Conservation (phyloP, 2,329 filamentous ascomycete species). For the Xylaria sp. region DNA sequence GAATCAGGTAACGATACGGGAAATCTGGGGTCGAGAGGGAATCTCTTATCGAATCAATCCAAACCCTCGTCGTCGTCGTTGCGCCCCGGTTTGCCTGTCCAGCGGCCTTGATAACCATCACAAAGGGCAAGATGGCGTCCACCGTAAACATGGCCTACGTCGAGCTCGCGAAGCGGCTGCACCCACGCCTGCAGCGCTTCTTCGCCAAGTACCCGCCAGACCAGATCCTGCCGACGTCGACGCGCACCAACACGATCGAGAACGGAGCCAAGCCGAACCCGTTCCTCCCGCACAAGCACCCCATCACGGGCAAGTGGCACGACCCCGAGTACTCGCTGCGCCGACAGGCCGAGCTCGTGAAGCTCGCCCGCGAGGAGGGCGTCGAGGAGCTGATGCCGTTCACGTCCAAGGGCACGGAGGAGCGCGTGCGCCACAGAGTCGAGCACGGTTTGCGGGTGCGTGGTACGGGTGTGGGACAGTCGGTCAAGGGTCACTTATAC, state of each 20-base stretch:
- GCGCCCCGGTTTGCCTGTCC: neutral
- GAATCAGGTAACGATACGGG: neutral
- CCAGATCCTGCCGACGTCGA: constrained; percentile 46
- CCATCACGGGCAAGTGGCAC: constrained; percentile 74
- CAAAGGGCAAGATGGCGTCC: constrained; percentile 16
- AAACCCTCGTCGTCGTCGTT: no score
- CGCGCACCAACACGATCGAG: constrained; percentile 32
- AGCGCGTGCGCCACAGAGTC: constrained; percentile 63
- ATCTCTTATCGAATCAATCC: neutral
- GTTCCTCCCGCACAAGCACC: constrained; percentile 75
- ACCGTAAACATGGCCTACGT: constrained; percentile 35
- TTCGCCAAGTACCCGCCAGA: constrained; percentile 82
- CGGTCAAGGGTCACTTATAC: constrained; percentile 91
- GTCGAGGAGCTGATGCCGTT: constrained; percentile 76
- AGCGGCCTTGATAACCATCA: neutral
- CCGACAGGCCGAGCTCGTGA: constrained; percentile 84
- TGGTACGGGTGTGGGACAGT: constrained; percentile 87
- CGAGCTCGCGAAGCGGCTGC: constrained; percentile 66
- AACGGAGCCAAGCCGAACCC: constrained; percentile 58
- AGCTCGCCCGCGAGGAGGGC: constrained; percentile 71
- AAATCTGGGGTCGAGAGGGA: neutral
- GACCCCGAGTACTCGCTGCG: constrained; percentile 77
- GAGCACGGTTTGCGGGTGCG: constrained; percentile 80
- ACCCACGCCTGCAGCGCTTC: constrained; percentile 74
- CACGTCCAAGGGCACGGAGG: constrained; percentile 68